Conservation (phyloP, 2,329 filamentous ascomycete species). For the Pestalotiopsis sp. region DNA sequence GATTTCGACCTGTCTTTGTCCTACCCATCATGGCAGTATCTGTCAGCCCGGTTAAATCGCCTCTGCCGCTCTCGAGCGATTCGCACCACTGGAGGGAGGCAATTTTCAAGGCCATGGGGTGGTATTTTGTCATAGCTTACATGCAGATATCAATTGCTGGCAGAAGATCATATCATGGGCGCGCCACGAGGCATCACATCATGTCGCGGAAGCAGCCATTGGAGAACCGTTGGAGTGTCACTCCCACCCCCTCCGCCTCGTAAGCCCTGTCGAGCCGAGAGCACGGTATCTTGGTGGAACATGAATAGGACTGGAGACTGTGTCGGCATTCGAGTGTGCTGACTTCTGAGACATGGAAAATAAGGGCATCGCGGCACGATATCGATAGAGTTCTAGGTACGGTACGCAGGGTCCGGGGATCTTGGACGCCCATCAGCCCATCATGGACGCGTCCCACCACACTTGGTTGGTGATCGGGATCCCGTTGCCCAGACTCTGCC, state of each 20-base stretch:
- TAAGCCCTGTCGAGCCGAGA: not conserved
- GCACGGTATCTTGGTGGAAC: not conserved
- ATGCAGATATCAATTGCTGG: not conserved
- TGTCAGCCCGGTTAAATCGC: not conserved
- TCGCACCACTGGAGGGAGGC: not conserved
- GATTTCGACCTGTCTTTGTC: not conserved
- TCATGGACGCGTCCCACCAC: not conserved
- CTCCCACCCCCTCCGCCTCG: not conserved
- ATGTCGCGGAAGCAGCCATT: not conserved
- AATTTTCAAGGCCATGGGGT: not conserved
- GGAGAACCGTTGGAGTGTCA: not conserved
- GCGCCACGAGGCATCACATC: not conserved
- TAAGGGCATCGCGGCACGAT: not conserved
- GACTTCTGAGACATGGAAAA: not conserved
- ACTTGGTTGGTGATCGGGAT: not conserved
- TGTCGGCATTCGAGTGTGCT: not conserved
- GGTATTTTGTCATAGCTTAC: not conserved
- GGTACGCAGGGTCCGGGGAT: not conserved
- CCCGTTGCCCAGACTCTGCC: not conserved
- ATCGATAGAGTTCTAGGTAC: not conserved
- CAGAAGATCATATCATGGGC: not conserved
- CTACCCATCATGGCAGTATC: not conserved
- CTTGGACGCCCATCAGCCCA: too few relatives aligned
- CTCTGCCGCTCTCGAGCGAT: not conserved
- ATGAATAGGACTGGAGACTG: not conserved